Percentiles rank a stretch among this genome's conserved stretches.
phyloP scores from a whole-genome alignment of 2,329 filamentous ascomycete species.

The Balansia obtecta region DNA sequence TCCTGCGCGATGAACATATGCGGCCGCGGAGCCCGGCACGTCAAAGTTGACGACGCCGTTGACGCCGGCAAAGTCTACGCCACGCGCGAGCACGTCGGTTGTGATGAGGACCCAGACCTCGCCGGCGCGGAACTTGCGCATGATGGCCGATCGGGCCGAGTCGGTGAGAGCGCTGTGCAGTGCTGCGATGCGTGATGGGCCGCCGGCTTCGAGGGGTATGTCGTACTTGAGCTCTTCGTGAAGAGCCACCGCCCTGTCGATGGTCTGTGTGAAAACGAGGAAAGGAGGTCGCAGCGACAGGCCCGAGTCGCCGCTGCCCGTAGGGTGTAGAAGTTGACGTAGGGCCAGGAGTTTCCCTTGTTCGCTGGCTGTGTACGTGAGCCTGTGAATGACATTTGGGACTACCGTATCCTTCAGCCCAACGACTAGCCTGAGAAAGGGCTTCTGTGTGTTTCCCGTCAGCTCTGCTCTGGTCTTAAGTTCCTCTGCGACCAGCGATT shows the following conservation, averaged over 20 bases:
- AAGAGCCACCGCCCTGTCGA: conserved; percentile 76
- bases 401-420: conserved; percentile 93
- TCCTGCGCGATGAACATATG: conserved; percentile 87
- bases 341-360: conserved; percentile 86
- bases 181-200: conserved; percentile 72
- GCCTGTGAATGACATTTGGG: conserved; percentile 78
- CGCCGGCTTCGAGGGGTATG: conserved; percentile 78
- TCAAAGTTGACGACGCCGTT: conserved; percentile 98
- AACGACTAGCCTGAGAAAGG: conserved; percentile 76
- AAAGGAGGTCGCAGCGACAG: conserved; percentile 70
- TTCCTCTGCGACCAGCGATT: conserved; percentile 61
- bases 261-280: conserved; percentile 92
- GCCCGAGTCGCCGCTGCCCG: conserved; percentile 39
- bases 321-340: conserved; percentile 76
- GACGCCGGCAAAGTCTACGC: conserved; percentile 87
- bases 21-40: conserved; percentile 78
- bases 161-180: conserved; percentile 81
- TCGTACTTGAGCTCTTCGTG: conserved; percentile 89
- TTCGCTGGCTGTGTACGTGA: conserved; percentile 86
- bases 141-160: conserved; percentile 61
- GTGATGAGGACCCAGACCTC: conserved; percentile 96
- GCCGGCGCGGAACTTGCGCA: conserved; percentile 80
- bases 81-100: conserved; percentile 82
- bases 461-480: conserved; percentile 40
- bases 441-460: conserved; percentile 27